Conservation (phyloP, 345 rosid species). For the Gossypium mustelinum region DNA sequence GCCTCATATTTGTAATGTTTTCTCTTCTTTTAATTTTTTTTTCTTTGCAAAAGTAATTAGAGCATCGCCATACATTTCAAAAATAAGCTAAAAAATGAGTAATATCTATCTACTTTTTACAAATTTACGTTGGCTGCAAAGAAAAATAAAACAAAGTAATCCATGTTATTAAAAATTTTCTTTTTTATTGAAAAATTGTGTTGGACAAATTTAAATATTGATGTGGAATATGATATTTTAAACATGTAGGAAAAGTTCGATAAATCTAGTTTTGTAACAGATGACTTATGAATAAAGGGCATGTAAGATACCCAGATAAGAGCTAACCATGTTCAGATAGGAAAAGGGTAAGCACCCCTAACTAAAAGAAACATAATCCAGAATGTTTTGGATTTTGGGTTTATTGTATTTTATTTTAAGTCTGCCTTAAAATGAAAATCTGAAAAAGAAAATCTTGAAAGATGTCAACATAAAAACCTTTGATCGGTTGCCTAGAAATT, state of each 20-base stretch:
- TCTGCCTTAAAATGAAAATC: slow-evolving; percentile 6
- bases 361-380: not conserved
- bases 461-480: not conserved
- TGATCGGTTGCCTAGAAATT: slow-evolving; percentile 9
- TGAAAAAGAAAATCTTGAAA: not conserved
- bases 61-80: not conserved
- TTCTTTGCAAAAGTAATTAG: not conserved
- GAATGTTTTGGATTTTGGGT: not conserved
- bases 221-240: too few species aligned
- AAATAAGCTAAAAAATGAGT: not conserved
- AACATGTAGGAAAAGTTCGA: too few species aligned
- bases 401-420: too few species aligned
- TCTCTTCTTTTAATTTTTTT: not conserved
- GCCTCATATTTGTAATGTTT: not conserved
- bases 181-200: too few species aligned
- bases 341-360: not conserved
- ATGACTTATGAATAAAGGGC: too few species aligned
- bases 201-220: too few species aligned
- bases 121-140: too few species aligned
- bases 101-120: not conserved
- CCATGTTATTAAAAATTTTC: too few species aligned
- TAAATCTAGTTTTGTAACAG: too few species aligned
- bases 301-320: not conserved
- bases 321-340: not conserved
- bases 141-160: too few species aligned